These are phyloP conservation scores for Dendrobium catenatum DNA, from an alignment of 106 monocot genomes.

Conservation along the genomic window DNA sequence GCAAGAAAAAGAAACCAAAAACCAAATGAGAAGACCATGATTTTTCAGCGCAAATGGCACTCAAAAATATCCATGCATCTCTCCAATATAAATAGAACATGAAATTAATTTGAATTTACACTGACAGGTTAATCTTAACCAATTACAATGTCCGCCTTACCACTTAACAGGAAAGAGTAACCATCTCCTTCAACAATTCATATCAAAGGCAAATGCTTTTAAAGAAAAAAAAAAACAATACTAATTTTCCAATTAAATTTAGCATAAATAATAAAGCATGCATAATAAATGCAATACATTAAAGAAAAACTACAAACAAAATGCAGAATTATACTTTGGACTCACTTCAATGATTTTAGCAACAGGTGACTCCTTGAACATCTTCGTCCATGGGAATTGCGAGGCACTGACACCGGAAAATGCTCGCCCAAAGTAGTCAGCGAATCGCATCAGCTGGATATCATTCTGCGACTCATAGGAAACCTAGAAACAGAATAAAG, in stretches of 20 bases:
- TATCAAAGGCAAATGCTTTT: not conserved
- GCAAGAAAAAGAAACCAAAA: too few relatives aligned
- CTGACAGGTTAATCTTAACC: too few relatives aligned
- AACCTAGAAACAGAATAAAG: slow-evolving; percentile 26
- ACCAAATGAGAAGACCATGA: too few relatives aligned
- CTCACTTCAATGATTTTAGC: slow-evolving; percentile 80
- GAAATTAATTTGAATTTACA: too few relatives aligned
- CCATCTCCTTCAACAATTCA: not conserved
- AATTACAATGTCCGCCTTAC: too few relatives aligned
- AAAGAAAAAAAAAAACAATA: not conserved
- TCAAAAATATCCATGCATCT: too few relatives aligned
- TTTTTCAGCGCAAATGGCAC: too few relatives aligned
- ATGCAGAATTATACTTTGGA: slow-evolving; percentile 4
- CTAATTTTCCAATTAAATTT: not conserved
- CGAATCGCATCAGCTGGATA: slow-evolving; percentile 94
- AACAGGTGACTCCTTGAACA: slow-evolving; percentile 80
- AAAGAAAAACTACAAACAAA: not conserved
- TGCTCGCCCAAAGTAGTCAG: slow-evolving; percentile 75
- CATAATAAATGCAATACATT: not conserved
- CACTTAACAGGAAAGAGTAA: not conserved
- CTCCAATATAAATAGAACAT: too few relatives aligned
- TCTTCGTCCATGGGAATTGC: slow-evolving; percentile 85
- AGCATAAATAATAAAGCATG: not conserved
- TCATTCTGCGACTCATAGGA: slow-evolving; percentile 75
- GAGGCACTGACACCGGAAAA: slow-evolving; percentile 60